Evolutionary conservation across 2,329 filamentous ascomycete species (phyloP).

Genomic region (Epicoccum sorghinum): DNA sequence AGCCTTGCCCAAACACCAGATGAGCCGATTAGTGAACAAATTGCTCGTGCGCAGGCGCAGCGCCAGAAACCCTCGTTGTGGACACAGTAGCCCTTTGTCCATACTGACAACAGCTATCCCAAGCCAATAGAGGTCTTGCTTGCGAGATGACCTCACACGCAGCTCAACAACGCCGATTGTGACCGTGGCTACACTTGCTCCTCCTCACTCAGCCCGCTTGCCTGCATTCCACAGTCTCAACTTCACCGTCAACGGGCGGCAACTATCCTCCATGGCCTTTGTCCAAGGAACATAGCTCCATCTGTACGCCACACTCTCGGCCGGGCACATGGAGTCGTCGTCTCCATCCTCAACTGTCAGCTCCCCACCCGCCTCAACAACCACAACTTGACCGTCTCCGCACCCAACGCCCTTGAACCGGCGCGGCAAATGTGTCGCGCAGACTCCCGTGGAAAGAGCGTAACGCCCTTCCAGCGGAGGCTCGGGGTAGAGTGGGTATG

Average conservation of each 20-base stretch:
- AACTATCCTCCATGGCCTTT: slow-evolving; percentile 31
- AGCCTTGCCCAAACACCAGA: background rate
- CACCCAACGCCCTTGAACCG: slow-evolving; percentile 14
- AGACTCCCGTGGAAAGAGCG: slow-evolving; percentile 18
- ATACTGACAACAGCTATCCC: background rate
- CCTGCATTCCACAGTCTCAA: slow-evolving; percentile 14
- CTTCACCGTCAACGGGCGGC: slow-evolving; percentile 18
- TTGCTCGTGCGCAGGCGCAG: background rate
- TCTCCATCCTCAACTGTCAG: slow-evolving; percentile 19
- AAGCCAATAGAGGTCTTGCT: no score
- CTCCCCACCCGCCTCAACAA: slow-evolving; percentile 27
- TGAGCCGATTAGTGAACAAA: background rate
- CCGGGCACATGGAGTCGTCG: background rate
- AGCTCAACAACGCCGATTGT: no score
- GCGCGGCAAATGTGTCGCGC: slow-evolving; percentile 23
- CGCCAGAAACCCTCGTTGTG: background rate
- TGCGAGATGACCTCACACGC: no score
- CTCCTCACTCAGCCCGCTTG: no score
- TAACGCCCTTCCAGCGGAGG: slow-evolving; percentile 26
- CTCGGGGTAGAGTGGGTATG: slow-evolving; percentile 34
- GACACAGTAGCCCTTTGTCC: background rate
- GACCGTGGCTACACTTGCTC: no score
- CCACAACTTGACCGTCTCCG: slow-evolving; percentile 4
- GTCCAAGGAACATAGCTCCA: slow-evolving; percentile 43
- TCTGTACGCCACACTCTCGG: slow-evolving; percentile 13